Percentiles rank a stretch among this genome's conserved stretches.
These are phyloP conservation scores for Tuber melanosporum DNA, from an alignment of 495 filamentous ascomycete species.

Conservation along the genomic window DNA sequence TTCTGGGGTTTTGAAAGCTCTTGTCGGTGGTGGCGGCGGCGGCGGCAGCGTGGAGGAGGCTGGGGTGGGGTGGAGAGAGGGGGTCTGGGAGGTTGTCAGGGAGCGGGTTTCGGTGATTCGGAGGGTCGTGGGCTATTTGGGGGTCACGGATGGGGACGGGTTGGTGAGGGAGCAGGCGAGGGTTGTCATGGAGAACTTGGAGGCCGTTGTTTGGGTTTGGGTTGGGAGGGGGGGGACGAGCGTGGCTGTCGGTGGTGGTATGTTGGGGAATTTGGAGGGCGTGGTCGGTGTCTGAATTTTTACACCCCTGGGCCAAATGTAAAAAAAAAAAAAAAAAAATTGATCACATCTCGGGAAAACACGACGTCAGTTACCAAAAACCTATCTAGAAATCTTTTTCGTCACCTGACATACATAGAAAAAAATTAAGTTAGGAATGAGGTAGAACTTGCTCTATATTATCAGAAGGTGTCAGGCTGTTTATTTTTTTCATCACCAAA, in stretches of 20 bases:
- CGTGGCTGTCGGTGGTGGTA: neutral
- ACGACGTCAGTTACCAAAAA: no score
- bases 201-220: constrained; percentile 54
- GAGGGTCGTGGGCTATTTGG: constrained; percentile 59
- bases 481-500: no score
- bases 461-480: no score
- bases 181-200: constrained; percentile 63
- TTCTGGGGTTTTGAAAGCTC: constrained; percentile 58
- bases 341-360: no score
- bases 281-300: neutral
- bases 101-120: constrained; percentile 57
- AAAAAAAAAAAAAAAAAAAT: no score
- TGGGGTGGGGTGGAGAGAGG: constrained; percentile 48
- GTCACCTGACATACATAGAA: no score
- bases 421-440: no score
- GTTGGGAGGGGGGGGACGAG: constrained; percentile 32
- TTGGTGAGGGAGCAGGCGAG: constrained; percentile 66
- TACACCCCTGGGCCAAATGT: no score
- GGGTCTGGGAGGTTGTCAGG: constrained; percentile 59
- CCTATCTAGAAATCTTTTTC: no score
- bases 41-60: constrained; percentile 41
- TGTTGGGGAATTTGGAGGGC: neutral
- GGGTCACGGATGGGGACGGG: constrained; percentile 62
- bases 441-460: no score
- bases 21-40: constrained; percentile 47